phyloP scores from a whole-genome alignment of 2,329 filamentous ascomycete species.

The Fusarium sulawesiense region DNA sequence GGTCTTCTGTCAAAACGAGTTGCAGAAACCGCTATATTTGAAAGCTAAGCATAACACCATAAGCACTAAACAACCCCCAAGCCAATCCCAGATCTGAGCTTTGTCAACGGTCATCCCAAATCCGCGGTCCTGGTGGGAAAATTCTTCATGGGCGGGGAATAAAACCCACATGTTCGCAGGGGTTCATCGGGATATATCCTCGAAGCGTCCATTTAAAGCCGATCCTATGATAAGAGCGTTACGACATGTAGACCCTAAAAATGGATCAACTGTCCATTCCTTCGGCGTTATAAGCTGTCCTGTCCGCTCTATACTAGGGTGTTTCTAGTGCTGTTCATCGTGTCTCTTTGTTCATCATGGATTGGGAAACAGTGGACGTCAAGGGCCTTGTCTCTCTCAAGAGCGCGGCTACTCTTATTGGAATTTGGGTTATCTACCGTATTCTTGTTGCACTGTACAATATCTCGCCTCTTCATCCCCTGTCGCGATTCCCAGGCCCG shows the following conservation, averaged over 20 bases:
- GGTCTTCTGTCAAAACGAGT: neutral
- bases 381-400: neutral
- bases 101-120: neutral
- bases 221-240: conserved; percentile 1
- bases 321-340: accelerated
- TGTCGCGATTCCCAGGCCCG: conserved; percentile 53
- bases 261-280: neutral
- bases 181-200: conserved; percentile 1
- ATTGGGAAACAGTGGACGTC: neutral
- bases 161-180: conserved; percentile 6
- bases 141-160: neutral
- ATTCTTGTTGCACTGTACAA: conserved; percentile 50
- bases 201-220: conserved; percentile 7
- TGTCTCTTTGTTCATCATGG: neutral
- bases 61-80: neutral
- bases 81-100: neutral
- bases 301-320: accelerated
- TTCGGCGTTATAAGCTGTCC: neutral
- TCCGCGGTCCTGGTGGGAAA: neutral
- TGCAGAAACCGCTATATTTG: neutral
- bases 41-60: neutral
- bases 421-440: conserved; percentile 48
- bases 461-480: conserved; percentile 54
- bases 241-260: neutral
- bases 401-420: conserved; percentile 28